Conservation (phyloP, 768 basidiomycete species). For the Pulveroboletus sp. region DNA sequence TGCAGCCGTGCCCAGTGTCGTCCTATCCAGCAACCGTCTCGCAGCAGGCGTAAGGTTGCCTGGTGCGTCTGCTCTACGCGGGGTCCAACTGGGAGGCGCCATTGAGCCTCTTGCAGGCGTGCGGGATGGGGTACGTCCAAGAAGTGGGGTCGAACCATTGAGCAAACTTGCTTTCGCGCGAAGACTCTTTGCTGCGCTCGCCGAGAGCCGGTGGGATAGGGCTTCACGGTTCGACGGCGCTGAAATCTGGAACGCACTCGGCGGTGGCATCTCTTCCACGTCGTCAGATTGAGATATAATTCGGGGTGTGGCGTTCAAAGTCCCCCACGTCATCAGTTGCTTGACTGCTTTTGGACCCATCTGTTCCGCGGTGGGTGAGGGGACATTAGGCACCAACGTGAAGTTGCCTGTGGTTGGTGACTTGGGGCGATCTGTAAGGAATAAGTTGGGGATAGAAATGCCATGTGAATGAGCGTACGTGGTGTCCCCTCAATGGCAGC, state of each 20-base stretch:
- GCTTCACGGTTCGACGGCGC: slow-evolving; percentile 76
- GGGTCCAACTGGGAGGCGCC: slow-evolving; percentile 79
- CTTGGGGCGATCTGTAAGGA: slow-evolving; percentile 53
- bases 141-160: slow-evolving; percentile 33
- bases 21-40: slow-evolving; percentile 66
- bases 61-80: slow-evolving; percentile 64
- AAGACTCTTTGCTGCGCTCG: slow-evolving; percentile 75
- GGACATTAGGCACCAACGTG: slow-evolving; percentile 77
- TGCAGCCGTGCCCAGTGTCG: slow-evolving; percentile 61
- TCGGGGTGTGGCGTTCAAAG: slow-evolving; percentile 86
- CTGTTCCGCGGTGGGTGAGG: slow-evolving; percentile 80
- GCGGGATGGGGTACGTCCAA: slow-evolving; percentile 32
- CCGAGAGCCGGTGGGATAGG: slow-evolving; percentile 78
- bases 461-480: slow-evolving; percentile 50
- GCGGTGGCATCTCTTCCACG: slow-evolving; percentile 39
- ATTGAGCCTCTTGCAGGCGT: slow-evolving; percentile 46
- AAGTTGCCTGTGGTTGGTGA: slow-evolving; percentile 56
- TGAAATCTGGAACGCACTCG: slow-evolving; percentile 71
- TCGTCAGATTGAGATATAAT: slow-evolving; percentile 67
- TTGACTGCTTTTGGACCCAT: slow-evolving; percentile 81
- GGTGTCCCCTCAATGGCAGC: slow-evolving; percentile 93
- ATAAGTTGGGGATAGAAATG: slow-evolving; percentile 8
- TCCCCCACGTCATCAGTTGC: slow-evolving; percentile 97
- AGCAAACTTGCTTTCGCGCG: slow-evolving; percentile 70
- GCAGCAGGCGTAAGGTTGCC: slow-evolving; percentile 88